Evolutionary conservation across 2,329 filamentous ascomycete genomes (phyloP), one percentile per base, ranked within the genome.

Genomic region (Trichoderma pleuroti): DNA sequence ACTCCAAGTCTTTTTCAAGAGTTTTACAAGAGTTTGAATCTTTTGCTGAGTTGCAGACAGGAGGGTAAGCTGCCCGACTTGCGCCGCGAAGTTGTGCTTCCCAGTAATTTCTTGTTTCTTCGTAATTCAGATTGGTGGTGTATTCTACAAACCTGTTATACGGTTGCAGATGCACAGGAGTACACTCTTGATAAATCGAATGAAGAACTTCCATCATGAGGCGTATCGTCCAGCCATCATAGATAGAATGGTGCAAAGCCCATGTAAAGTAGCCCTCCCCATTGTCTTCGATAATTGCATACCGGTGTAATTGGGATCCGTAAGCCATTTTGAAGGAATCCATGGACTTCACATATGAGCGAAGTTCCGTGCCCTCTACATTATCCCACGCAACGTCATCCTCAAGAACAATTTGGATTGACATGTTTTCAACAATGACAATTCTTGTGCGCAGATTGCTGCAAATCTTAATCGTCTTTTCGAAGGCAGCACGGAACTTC

Each of bases 221-320:
- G 7, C 26, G 52, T n/a, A 76, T 60, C 1, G 76, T 74, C 74
- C 75, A 77, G 6, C 77, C 77, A 60, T 79, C 78, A 24, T 77
- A 79, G 5, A 78, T 34, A 1, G 76, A 72, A 59, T 79, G 77
- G 30, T 78, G 76, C 0, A 75, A 68, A 1, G 74, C 72, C 71
- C 75, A 77, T 1, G 75, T 70, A 14, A 78, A 73, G n/a, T 56
- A 75, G 2, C 9, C 39, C 1, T 39, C n/a, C 3, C 39, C 34
- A 1, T 26, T 7, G 16, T 54, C n/a, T 10, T 54, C 5, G 10
- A 63, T 5, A 16, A 69, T 21, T 0, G 34, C 14, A 49, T 18
- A 34, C n/a, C 39, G 56, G 30, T 28, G 39, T 10, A 69, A 28
- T 34, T 49, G 28, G 0, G 49, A 24, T 1, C 71, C 72, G 8